Evolutionary conservation across 2,329 filamentous ascomycete genomes (phyloP).

Genomic region (Monosporascus cannonballus): DNA sequence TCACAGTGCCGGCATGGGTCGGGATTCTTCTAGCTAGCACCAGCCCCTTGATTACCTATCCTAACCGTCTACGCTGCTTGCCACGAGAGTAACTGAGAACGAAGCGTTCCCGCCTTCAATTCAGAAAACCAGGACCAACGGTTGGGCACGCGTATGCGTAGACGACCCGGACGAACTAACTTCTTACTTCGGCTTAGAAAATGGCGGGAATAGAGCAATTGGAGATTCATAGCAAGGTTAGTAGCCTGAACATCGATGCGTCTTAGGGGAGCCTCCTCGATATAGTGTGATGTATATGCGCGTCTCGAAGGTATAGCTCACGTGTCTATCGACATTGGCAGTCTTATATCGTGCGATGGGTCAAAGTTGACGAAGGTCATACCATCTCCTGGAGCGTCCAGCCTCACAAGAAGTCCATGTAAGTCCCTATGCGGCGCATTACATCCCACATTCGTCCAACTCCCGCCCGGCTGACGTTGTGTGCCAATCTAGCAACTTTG

Average conservation of each 20-base stretch:
- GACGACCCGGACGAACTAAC: background rate
- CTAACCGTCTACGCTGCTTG: no score
- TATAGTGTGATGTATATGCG: no score
- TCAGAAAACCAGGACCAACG: no score
- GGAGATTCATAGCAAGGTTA: constrained; percentile 94
- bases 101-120: no score
- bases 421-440: constrained; percentile 17
- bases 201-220: constrained; percentile 97
- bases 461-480: background rate
- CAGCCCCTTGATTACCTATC: no score
- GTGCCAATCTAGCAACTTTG: constrained; percentile 65
- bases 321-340: constrained; percentile 30
- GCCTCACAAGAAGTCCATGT: constrained; percentile 96
- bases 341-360: constrained; percentile 98
- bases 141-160: background rate
- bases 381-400: constrained; percentile 98
- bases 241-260: constrained; percentile 13
- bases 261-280: no score
- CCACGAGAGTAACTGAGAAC: no score
- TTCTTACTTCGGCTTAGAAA: constrained; percentile 11
- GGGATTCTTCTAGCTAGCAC: no score
- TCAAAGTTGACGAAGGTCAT: constrained; percentile 81
- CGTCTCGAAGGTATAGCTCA: background rate
- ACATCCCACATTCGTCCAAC: no score
- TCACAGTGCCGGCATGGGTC: no score